Base-by-base conservation (phyloP, 1,139 yeast species). In the Blastobotrys arbuscula region DNA sequence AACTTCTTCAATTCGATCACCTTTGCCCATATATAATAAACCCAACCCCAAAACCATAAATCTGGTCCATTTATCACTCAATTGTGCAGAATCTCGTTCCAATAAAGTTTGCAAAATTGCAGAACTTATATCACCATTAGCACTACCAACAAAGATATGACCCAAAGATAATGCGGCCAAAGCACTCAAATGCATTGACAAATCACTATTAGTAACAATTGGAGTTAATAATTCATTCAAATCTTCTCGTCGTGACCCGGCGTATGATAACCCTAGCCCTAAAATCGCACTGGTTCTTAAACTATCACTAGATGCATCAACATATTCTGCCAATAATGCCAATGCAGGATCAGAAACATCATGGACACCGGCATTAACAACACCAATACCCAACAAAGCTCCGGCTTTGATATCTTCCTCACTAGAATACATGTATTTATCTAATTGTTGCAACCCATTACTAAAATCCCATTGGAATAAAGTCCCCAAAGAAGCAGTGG, bases 331-430 rank as follows among this genome's bases (percentile, higher is more conserved):
- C 28, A 72, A 62, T 57, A 92, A 72, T 23, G 95, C 83, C 55
- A 87, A 75, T 3, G 97, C 95, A 5, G 97, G 95, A 59, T 90
- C 97, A 43, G 89, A 88, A 54, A 92, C 98, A 64, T 92, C 96
- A 66, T 88, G 96, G 50, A 94, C 94, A 67, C 95, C 95, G 30
- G 95, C 77, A 36, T 95, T 87, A n/a, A 88, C 84, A 46, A 94
- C 77, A 68, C 98, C 98, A 67, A 89, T 88, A 67, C 97, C 99
- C 56, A 94, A 76, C 53, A 92, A 74, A 4, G 98, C 96, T 69
- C 99, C 99, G 12, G 97, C 97, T 69, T 88, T 88, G 56, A 90
- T 81, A 62, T 88, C 92, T 52, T 82, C 84, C 60, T 89, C 96
- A 24, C 82, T 77, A 7, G 96, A 84, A 64, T 90, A 89, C 53